These are phyloP conservation scores for Linum tenue DNA, from an alignment of 345 rosid genomes.

Conservation along the genomic window DNA sequence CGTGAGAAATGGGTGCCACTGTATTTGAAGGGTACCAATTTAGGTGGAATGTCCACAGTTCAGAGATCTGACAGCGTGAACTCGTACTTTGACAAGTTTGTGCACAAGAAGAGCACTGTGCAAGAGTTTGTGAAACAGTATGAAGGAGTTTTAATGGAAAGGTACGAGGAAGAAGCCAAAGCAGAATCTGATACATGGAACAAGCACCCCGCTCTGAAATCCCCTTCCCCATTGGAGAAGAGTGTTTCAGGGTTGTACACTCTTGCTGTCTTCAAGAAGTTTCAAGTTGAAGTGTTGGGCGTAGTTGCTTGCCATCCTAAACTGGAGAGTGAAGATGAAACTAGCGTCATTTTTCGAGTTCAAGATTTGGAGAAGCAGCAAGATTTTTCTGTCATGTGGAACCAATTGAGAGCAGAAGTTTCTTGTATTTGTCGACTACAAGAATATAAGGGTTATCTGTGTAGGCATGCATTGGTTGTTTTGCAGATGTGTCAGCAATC, in stretches of 20 bases:
- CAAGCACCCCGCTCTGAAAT: background rate
- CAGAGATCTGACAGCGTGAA: conserved; percentile 53
- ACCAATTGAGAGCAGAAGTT: background rate
- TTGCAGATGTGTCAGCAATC: background rate
- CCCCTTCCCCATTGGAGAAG: background rate
- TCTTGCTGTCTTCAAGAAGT: background rate
- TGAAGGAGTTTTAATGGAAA: background rate
- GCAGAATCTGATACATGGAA: background rate
- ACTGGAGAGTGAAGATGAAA: background rate
- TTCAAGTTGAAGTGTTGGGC: background rate
- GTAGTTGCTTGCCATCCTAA: background rate
- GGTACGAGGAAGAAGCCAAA: background rate
- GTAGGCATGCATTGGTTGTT: background rate
- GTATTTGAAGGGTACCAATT: conserved; percentile 37
- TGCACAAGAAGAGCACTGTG: conserved; percentile 56
- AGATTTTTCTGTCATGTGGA: background rate
- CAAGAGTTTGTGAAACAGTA: conserved; percentile 9
- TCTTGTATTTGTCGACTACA: background rate
- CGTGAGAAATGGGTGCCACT: conserved; percentile 57
- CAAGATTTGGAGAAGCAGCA: background rate
- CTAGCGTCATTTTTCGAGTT: background rate
- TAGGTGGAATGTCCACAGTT: conserved; percentile 51
- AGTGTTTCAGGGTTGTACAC: background rate
- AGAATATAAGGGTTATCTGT: background rate
- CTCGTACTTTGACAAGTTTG: conserved; percentile 49